Evolutionary conservation across 305 asterid genomes (phyloP), one percentile per base, ranked within the genome.

Genomic region (Coffea humblotiana): DNA sequence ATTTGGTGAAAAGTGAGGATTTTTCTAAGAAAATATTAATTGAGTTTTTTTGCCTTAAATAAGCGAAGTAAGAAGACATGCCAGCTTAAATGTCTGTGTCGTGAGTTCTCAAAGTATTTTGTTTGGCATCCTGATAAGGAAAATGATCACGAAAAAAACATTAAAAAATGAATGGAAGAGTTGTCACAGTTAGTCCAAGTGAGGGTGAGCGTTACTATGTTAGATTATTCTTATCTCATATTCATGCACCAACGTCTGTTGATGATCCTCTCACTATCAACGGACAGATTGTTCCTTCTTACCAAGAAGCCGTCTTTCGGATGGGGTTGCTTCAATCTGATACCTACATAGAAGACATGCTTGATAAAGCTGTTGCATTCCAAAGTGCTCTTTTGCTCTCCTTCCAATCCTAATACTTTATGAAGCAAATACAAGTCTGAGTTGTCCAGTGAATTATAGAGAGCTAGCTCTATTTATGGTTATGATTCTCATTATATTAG

Each of bases 201-300:
- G 76, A 74, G 3, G 83, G 75, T 0, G 81, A 78, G 6, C 27
- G 37, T 11, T 81, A 69, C 15, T 75, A 74, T 8, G 6, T 81
- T 0, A 3, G 76, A 0, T 3, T 77, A 0, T 14, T 84, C 2
- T 7, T 82, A 0, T 27, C 37, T 43, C 58, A 84, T 48, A 56
- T 66, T 0, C 25, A 77, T 2, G 69, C 14, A 0, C 79, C 79
- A 21, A 76, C 51, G 3, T 85, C 79, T 0, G 82, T 63, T 8
- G 56, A 72, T 2, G 11, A 56, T 37, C 76, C 3, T 13, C 9
- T 1, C 19, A 9, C 3, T 13, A 71, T 11, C 13, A 49, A 7
- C 81, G 78, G 35, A 1, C 2, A 3, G 15, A 3, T 23, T 49
- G n/a, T n/a, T n/a, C 2, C 37, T 1, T 48, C 81, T 1, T 81